Percentiles rank a stretch among this genome's conserved stretches.
Conservation (phyloP, 2,329 filamentous ascomycete species). For the Bipolaris oryzae region DNA sequence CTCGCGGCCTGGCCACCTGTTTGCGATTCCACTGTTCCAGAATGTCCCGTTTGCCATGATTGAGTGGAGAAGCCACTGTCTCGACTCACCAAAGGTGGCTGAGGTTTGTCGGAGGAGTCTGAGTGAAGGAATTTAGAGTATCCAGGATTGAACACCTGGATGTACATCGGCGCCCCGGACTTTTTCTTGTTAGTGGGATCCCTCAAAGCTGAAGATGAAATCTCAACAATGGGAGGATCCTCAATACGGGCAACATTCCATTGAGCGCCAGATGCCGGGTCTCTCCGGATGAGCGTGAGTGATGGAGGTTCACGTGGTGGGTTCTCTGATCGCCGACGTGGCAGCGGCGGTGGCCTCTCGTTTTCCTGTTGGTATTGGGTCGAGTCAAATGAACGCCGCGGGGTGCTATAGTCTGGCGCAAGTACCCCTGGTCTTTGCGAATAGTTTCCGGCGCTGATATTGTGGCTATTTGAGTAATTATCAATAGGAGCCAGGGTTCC, state of each 20-base stretch:
- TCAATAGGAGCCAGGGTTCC: conserved; percentile 34
- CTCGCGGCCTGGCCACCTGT: conserved; percentile 1
- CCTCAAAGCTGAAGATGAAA: conserved; percentile 51
- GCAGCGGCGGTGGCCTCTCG: conserved; percentile 23
- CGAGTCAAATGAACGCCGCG: conserved; percentile 35
- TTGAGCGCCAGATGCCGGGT: conserved; percentile 56
- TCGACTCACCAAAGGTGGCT: conserved; percentile 20
- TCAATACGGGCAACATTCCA: conserved; percentile 59
- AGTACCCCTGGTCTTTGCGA: conserved; percentile 24
- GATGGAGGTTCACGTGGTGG: conserved; percentile 25
- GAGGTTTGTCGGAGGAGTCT: conserved; percentile 22
- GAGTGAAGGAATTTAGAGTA: conserved; percentile 62
- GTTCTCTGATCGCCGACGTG: conserved; percentile 31
- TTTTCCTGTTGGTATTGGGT: conserved; percentile 29
- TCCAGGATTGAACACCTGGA: conserved; percentile 65
- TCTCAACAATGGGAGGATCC: conserved; percentile 52
- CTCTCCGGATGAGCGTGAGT: conserved; percentile 58
- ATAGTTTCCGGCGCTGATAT: conserved; percentile 30
- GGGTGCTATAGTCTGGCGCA: conserved; percentile 24
- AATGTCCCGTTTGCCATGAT: conserved; percentile 11
- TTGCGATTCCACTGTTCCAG: conserved; percentile 1
- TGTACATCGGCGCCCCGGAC: conserved; percentile 53
- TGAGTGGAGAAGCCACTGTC: conserved; percentile 23
- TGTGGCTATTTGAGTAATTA: conserved; percentile 37
- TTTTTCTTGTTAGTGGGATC: conserved; percentile 41